Base-by-base conservation (phyloP, 495 filamentous ascomycete genomes). In the Cladorrhinum samala region DNA sequence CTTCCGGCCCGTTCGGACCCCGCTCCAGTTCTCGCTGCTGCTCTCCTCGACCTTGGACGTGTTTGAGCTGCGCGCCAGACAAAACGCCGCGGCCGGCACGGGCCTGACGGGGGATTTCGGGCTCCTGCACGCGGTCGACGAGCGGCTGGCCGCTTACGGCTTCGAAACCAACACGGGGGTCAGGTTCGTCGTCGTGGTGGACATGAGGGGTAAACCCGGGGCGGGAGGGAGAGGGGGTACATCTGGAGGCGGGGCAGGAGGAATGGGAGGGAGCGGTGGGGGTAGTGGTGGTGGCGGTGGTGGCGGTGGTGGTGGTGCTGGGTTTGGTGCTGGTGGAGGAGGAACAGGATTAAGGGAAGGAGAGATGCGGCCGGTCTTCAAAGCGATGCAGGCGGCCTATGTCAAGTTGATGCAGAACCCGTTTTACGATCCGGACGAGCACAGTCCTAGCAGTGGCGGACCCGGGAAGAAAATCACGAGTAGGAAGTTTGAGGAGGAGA, bases 151-250 rank as follows among this genome's bases (percentile, higher is more conserved):
- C 16, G 82, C 85, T 51, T 98, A 96, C 74, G 93, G 93, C 54
- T 97, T 88, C 83, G 77, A 96, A 63, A 97, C 93, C n/a, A 96
- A 95, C 67, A 97, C 94, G 5, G 92, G 91, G 5, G 82, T 92
- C 24, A 91, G 88, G 67, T 81, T 98, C 57, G 82, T 96, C 24
- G 82, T 89, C 37, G 82, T 96, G 1, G 85, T 97, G 13, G 93
- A 97, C 66, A 83, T 94, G 74, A 78, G 85, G 46, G 91, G 91
- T n/a, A n/a, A n/a, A n/a, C n/a, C n/a, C n/a, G n/a, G n/a, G n/a
- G n/a, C n/a, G n/a, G n/a, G n/a, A n/a, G n/a, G n/a, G n/a, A n/a
- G n/a, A n/a, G n/a, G n/a, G n/a, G n/a, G n/a, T n/a, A n/a, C n/a
- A n/a, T n/a, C n/a, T n/a, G n/a, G n/a, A n/a, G n/a, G n/a, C n/a